A percentile compares a stretch with the other conserved stretches of the same genome.
Evolutionary conservation across 768 basidiomycete species (phyloP).

Genomic region (Tulasnella sp.): DNA sequence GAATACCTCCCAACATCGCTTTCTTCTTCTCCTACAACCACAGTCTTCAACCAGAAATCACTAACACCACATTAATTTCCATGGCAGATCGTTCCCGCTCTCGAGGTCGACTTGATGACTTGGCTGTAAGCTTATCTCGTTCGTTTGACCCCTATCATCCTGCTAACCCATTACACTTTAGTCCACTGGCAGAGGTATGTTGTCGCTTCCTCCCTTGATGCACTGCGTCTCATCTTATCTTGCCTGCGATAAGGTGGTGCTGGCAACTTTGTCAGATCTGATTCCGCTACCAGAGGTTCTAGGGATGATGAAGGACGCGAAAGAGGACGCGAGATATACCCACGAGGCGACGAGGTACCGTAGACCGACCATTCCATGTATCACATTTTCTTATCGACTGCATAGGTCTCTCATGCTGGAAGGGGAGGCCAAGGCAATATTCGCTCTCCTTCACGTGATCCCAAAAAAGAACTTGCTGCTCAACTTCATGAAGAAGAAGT

Average conservation of each 20-base stretch:
- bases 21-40: too few species aligned
- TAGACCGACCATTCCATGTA: conserved; percentile 20
- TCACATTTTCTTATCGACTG: conserved; percentile 32
- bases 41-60: too few species aligned
- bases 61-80: too few species aligned
- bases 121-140: too few species aligned
- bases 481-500: conserved; percentile 16
- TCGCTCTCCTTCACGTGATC: conserved; percentile 57
- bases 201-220: conserved; percentile 22
- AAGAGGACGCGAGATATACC: conserved; percentile 46
- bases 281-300: conserved; percentile 1
- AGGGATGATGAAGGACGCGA: conserved; percentile 34
- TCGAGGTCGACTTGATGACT: too few species aligned
- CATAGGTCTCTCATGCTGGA: conserved; percentile 35
- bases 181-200: too few species aligned
- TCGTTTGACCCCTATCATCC: too few species aligned
- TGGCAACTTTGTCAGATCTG: conserved; percentile 12
- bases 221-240: too few species aligned
- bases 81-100: too few species aligned
- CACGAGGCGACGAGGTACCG: conserved; percentile 22
- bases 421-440: conserved; percentile 81
- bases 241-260: too few species aligned
- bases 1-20: too few species aligned
- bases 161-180: too few species aligned
- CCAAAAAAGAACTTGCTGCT: conserved; percentile 23